A percentile compares a stretch with the other conserved stretches of the same genome.
Conservation (phyloP, 192 early-diverging fungal species). For the Phycomyces blakesleeanus region DNA sequence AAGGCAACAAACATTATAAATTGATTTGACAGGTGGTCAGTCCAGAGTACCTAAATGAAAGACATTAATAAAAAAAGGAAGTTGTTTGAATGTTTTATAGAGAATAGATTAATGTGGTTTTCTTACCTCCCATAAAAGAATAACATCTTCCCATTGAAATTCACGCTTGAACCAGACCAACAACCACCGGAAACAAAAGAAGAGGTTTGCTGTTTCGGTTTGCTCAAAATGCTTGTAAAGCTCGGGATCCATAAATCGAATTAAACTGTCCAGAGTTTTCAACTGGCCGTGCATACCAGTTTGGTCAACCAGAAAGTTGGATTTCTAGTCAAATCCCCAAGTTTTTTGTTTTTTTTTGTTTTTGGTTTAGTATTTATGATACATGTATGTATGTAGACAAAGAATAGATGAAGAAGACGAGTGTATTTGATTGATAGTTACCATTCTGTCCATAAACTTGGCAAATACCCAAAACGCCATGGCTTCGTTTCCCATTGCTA, state of each 20-base stretch:
- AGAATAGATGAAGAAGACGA: neutral
- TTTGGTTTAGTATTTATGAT: no score
- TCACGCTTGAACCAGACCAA: slow-evolving; percentile 97
- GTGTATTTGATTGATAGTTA: no score
- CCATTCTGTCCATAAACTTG: slow-evolving; percentile 83
- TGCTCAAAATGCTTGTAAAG: slow-evolving; percentile 69
- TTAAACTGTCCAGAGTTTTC: slow-evolving; percentile 66
- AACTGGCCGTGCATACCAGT: slow-evolving; percentile 90
- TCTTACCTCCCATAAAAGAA: slow-evolving; percentile 76
- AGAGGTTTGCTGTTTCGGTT: slow-evolving; percentile 84
- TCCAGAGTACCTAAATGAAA: slow-evolving; percentile 46
- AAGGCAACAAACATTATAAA: slow-evolving; percentile 91
- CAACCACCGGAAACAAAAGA: slow-evolving; percentile 97
- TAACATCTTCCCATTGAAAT: slow-evolving; percentile 83
- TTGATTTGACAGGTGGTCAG: slow-evolving; percentile 66
- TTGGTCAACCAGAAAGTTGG: slow-evolving; percentile 90
- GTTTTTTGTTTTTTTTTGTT: neutral
- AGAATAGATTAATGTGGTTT: neutral
- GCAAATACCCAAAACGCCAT: slow-evolving; percentile 93
- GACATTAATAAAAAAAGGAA: neutral
- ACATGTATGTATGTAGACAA: neutral
- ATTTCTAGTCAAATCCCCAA: slow-evolving; percentile 40
- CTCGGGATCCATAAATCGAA: slow-evolving; percentile 84
- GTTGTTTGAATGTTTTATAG: no score
- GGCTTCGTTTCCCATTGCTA: slow-evolving; percentile 85